Base-by-base conservation (phyloP, 164 flowering plant genomes). In the Vitis amurensis region DNA sequence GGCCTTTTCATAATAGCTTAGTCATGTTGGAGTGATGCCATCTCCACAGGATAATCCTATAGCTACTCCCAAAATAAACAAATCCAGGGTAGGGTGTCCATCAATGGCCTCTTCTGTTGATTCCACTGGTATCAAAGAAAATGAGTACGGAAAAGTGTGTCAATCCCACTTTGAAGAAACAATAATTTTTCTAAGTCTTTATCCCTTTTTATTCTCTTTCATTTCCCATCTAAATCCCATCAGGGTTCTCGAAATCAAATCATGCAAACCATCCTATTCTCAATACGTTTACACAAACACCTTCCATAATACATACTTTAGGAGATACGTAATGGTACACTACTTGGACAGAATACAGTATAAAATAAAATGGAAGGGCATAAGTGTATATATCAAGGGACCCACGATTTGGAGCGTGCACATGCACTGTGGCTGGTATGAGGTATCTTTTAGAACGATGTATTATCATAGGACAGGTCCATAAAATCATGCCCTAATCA, bases 381-480 rank as follows among this genome's bases (percentile, higher is more conserved):
- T 37, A 37, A 37, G 44, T 6, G 44, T 3, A 37, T 6, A 37
- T 3, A 3, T 37, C 4, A 37, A 37, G 44, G 73, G 68, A 50
- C 57, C 67, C 57, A 31, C 2, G 8, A 23, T 49, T 29, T 56
- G 74, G 30, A 44, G 64, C 64, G 61, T 3, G 62, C 73, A 75
- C 74, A 75, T 71, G 78, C 67, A 59, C 23, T 49, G 23, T 23
- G 23, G 23, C 65, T 50, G 64, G 63, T n/a, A n/a, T n/a, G n/a
- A n/a, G n/a, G n/a, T 56, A 47, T 61, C 68, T 73, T 50, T 60
- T 10, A 15, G 30, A 29, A 58, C 31, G 64, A 60, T 68, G 68
- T 23, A 55, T 31, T 27, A 23, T 30, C 29, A 51, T 10, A 1
- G 51, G n/a, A 30, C n/a, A 51, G 37, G 23, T 9, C 66, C 50